Conservation (phyloP, 106 monocot genomes). For the Dendrobium chrysotoxum region DNA sequence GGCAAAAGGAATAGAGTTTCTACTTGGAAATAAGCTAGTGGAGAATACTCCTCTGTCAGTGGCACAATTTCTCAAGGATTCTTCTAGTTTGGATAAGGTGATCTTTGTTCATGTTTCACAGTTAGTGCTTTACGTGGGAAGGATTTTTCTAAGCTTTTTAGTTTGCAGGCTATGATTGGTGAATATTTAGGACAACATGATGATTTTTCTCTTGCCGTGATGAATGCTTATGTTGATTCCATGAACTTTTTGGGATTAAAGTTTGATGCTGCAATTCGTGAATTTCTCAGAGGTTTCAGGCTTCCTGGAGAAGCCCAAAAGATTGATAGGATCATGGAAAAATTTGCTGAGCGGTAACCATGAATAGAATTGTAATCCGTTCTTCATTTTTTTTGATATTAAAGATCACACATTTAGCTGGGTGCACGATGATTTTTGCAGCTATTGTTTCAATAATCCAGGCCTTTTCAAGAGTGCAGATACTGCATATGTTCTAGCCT, state of each 20-base stretch:
- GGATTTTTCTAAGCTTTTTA: conserved; percentile 9
- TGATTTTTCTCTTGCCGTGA: conserved; percentile 89
- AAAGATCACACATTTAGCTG: conserved; percentile 1
- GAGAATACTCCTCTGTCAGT: conserved; percentile 69
- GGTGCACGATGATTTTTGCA: conserved; percentile 35
- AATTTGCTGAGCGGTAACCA: conserved; percentile 93
- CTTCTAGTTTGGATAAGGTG: conserved; percentile 90
- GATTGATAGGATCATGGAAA: conserved; percentile 99
- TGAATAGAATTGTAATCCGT: not conserved
- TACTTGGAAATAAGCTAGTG: conserved; percentile 77
- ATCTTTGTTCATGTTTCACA: not conserved
- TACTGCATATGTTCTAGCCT: conserved; percentile 93
- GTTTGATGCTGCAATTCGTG: conserved; percentile 94
- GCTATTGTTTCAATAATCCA: conserved; percentile 94
- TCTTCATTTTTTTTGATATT: not conserved
- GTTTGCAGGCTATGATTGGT: conserved; percentile 75
- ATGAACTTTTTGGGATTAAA: conserved; percentile 90
- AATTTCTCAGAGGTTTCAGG: conserved; percentile 82
- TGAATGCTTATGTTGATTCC: conserved; percentile 99
- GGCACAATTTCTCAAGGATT: conserved; percentile 75
- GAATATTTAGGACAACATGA: conserved; percentile 98
- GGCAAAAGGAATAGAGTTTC: conserved; percentile 64
- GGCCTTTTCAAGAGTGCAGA: conserved; percentile 91
- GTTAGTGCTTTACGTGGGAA: conserved; percentile 2
- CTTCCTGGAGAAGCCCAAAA: conserved; percentile 99